These are phyloP conservation scores for Irpex sp. DNA, from an alignment of 1,284 basidiomycete genomes.

Conservation along the genomic window DNA sequence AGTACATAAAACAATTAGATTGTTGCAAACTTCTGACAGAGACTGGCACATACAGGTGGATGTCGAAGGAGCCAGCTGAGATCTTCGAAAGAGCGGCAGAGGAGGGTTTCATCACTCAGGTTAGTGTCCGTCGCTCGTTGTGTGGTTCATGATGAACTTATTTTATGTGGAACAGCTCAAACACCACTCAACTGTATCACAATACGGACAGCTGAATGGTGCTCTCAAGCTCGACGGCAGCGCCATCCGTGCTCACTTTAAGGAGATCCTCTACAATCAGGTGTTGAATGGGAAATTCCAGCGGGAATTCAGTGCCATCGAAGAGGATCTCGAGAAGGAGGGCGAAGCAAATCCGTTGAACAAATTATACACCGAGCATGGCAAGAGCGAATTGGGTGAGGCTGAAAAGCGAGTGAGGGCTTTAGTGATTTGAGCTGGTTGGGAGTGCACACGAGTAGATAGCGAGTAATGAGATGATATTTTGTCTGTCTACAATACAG, in stretches of 20 bases:
- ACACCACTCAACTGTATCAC: conserved; percentile 59
- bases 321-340: conserved; percentile 56
- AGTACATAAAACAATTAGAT: conserved; percentile 10
- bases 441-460: no score
- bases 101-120: conserved; percentile 60
- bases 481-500: no score
- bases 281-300: conserved; percentile 62
- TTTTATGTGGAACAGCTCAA: conserved; percentile 39
- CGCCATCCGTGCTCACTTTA: conserved; percentile 47
- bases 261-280: conserved; percentile 56
- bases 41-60: conserved; percentile 45
- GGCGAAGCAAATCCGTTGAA: conserved; percentile 54
- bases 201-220: conserved; percentile 59
- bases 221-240: conserved; percentile 53
- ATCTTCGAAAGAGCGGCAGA: conserved; percentile 67
- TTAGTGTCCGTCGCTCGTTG: conserved; percentile 14
- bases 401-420: conserved; percentile 57
- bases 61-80: conserved; percentile 71
- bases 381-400: conserved; percentile 50
- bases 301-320: conserved; percentile 51
- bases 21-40: not conserved
- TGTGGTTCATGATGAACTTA: not conserved
- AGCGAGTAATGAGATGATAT: no score
- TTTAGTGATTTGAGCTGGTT: no score
- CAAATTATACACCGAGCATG: conserved; percentile 46